Conservation (phyloP, 768 basidiomycete species). For the Suillus ampliporus region DNA sequence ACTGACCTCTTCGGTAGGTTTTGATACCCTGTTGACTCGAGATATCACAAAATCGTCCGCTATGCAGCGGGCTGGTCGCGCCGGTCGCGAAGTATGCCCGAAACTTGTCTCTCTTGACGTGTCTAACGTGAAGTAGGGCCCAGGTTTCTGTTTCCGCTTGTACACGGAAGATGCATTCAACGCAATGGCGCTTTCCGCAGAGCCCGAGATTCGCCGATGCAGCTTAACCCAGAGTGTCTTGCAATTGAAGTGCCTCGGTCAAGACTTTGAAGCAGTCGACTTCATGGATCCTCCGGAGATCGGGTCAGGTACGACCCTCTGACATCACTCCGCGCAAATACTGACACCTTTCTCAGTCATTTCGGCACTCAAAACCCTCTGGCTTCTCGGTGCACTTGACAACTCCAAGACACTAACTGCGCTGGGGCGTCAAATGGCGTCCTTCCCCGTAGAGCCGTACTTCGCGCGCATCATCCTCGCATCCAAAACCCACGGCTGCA, state of each 20-base stretch:
- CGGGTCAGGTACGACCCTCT: slow-evolving; percentile 65
- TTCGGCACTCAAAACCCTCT: slow-evolving; percentile 73
- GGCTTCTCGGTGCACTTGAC: slow-evolving; percentile 81
- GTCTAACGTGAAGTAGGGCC: slow-evolving; percentile 51
- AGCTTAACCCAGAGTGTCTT: slow-evolving; percentile 84
- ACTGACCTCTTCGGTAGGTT: slow-evolving; percentile 54
- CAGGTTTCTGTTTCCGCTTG: slow-evolving; percentile 88
- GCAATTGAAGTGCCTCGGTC: slow-evolving; percentile 83
- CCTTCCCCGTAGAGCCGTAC: slow-evolving; percentile 91
- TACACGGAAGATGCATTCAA: slow-evolving; percentile 87
- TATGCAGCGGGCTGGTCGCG: slow-evolving; percentile 93
- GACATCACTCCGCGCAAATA: not conserved
- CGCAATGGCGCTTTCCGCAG: slow-evolving; percentile 63
- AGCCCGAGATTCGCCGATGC: slow-evolving; percentile 92
- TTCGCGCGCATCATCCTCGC: slow-evolving; percentile 81
- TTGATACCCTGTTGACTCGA: slow-evolving; percentile 84
- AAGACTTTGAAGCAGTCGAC: slow-evolving; percentile 80
- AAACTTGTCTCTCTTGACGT: not conserved
- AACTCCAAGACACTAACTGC: slow-evolving; percentile 66
- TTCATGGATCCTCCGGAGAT: slow-evolving; percentile 88
- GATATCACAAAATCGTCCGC: slow-evolving; percentile 91
- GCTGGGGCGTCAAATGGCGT: slow-evolving; percentile 82
- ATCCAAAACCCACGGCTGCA: slow-evolving; percentile 74
- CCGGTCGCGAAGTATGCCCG: slow-evolving; percentile 82
- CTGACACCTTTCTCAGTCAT: slow-evolving; percentile 46